Evolutionary conservation across 805 yeast genomes (phyloP).

Genomic region (Pichia exigua): DNA sequence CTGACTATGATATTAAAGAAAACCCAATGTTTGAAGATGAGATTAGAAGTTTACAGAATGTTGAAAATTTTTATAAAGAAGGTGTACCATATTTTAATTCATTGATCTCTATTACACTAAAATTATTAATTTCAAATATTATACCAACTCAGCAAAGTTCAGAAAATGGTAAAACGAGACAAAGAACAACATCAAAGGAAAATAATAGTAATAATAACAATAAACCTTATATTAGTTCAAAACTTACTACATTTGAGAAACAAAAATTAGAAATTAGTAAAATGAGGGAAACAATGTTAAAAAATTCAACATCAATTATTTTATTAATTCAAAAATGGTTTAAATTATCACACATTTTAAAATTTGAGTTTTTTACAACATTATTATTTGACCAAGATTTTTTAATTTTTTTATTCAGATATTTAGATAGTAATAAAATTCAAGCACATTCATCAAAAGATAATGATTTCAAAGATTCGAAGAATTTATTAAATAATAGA

Average conservation of each 20-base stretch:
- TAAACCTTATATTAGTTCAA: conserved; percentile 12
- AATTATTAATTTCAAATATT: conserved; percentile 50
- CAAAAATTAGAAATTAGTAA: conserved; percentile 48
- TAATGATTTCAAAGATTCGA: conserved; percentile 23
- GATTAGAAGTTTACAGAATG: conserved; percentile 39
- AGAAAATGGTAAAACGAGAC: conserved; percentile 19
- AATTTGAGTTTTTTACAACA: conserved; percentile 66
- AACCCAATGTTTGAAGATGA: conserved; percentile 32
- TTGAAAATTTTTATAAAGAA: conserved; percentile 51
- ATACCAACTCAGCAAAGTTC: conserved; percentile 16
- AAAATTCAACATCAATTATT: conserved; percentile 49
- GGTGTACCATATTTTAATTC: conserved; percentile 53
- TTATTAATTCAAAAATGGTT: conserved; percentile 64
- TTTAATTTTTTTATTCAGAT: conserved; percentile 31
- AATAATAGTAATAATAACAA: conserved; percentile 3
- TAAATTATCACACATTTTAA: conserved; percentile 66
- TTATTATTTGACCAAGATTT: conserved; percentile 68
- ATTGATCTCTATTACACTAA: conserved; percentile 54
- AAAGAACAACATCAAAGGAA: conserved; percentile 8
- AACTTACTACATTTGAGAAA: conserved; percentile 19
- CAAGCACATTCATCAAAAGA: conserved; percentile 20
- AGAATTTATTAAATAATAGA: conserved; percentile 21
- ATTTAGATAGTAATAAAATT: conserved; percentile 24
- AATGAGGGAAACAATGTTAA: conserved; percentile 55
- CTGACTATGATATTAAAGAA: conserved; percentile 22